Conservation (phyloP, 73 alveolate species). For the Paramecium pentaurelia region DNA sequence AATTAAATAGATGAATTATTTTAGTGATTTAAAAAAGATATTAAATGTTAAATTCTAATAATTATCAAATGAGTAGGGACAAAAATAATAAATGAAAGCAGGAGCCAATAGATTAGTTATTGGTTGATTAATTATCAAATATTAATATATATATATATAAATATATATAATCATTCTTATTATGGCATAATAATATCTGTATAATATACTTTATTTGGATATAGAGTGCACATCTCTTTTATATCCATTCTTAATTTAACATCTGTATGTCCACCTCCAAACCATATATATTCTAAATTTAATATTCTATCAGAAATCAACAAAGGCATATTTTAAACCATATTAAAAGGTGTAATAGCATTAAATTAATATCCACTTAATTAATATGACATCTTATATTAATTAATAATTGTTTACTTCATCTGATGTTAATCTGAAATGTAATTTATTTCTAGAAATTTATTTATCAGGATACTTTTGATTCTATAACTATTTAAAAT, state of each 20-base stretch:
- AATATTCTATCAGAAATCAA: constrained; percentile 17
- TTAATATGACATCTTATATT: neutral
- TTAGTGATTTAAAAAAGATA: constrained; percentile 17
- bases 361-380: constrained; percentile 41
- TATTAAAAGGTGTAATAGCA: constrained; percentile 52
- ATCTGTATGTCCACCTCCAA: constrained; percentile 57
- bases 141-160: neutral
- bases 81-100: neutral
- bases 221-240: neutral
- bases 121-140: constrained; percentile 7
- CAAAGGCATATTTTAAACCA: constrained; percentile 20
- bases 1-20: constrained; percentile 8
- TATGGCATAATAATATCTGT: neutral
- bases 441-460: constrained; percentile 37
- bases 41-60: neutral
- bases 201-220: neutral
- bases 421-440: constrained; percentile 41
- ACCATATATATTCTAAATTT: constrained; percentile 48
- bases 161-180: neutral
- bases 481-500: constrained; percentile 13
- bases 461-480: neutral
- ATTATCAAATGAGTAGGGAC: neutral
- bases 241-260: constrained; percentile 23
- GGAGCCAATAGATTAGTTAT: constrained; percentile 42
- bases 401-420: neutral